phyloP scores from a whole-genome alignment of 345 rosid species.

The Lumnitzera littorea region DNA sequence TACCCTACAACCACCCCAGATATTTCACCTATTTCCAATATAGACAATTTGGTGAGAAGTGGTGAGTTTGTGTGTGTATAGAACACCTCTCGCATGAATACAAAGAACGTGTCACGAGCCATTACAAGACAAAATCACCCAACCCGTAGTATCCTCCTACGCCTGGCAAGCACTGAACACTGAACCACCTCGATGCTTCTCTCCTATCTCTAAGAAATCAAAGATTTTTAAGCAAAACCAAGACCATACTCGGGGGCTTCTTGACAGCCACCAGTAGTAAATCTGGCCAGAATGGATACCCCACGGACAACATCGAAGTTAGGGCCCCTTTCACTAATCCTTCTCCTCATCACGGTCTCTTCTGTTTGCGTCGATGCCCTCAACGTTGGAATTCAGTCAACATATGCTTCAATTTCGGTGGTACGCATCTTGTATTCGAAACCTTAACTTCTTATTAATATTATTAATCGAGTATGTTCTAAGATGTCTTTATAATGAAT shows the following conservation, averaged over 20 bases:
- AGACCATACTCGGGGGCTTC: conserved; percentile 19
- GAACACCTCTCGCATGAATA: conserved; percentile 8
- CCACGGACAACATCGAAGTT: conserved; percentile 14
- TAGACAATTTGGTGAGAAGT: no score
- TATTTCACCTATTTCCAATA: neutral
- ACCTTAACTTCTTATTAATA: neutral
- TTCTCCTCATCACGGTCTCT: conserved; percentile 9
- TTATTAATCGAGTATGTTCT: no score
- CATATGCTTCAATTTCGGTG: conserved; percentile 39
- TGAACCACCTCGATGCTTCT: no score
- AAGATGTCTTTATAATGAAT: neutral
- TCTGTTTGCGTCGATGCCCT: conserved; percentile 37
- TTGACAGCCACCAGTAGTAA: neutral
- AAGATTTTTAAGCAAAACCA: conserved; percentile 19
- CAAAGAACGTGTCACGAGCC: conserved; percentile 40
- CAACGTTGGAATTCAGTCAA: conserved; percentile 59
- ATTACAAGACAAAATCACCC: conserved; percentile 24
- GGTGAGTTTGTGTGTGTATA: no score
- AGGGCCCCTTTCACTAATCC: conserved; percentile 6
- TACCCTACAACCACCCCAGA: conserved; percentile 9
- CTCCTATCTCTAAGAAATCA: no score
- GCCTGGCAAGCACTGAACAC: conserved; percentile 10
- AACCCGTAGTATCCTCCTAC: neutral
- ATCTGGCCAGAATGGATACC: conserved; percentile 10
- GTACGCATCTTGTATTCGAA: conserved; percentile 21